phyloP scores from a whole-genome alignment of 2,329 filamentous ascomycete species.

The Ophiostoma ips region DNA sequence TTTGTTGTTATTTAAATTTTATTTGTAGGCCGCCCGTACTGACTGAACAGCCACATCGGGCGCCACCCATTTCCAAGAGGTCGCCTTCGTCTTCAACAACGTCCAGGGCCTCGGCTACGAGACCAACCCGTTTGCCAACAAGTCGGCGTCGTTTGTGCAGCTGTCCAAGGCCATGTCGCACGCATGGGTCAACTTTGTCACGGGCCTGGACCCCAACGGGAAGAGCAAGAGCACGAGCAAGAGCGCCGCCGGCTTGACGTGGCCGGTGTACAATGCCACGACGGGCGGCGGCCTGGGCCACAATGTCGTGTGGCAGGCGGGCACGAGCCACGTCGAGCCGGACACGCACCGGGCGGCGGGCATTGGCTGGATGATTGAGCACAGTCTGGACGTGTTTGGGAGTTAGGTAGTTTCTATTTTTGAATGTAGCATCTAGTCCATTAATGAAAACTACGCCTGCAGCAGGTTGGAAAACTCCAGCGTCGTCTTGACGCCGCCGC shows the following conservation, averaged over 20 bases:
- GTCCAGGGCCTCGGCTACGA: constrained; percentile 30
- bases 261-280: constrained; percentile 14
- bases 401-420: not conserved
- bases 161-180: constrained; percentile 17
- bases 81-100: constrained; percentile 41
- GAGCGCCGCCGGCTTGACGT: not conserved
- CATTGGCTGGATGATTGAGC: constrained; percentile 10
- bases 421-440: too few species aligned
- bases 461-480: constrained; percentile 54
- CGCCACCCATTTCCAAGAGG: constrained; percentile 30
- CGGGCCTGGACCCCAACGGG: constrained; percentile 6
- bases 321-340: constrained; percentile 3
- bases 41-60: not conserved
- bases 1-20: not conserved
- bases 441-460: too few species aligned
- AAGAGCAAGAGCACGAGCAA: too few species aligned
- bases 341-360: constrained; percentile 9
- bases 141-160: constrained; percentile 26
- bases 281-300: constrained; percentile 13
- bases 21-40: too few species aligned
- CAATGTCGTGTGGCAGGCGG: constrained; percentile 9
- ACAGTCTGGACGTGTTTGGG: constrained; percentile 9
- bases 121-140: constrained; percentile 25
- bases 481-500: constrained; percentile 25
- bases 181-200: constrained; percentile 10